Conservation (phyloP, 2,329 filamentous ascomycete genomes). For the Colletotrichum phormii region DNA sequence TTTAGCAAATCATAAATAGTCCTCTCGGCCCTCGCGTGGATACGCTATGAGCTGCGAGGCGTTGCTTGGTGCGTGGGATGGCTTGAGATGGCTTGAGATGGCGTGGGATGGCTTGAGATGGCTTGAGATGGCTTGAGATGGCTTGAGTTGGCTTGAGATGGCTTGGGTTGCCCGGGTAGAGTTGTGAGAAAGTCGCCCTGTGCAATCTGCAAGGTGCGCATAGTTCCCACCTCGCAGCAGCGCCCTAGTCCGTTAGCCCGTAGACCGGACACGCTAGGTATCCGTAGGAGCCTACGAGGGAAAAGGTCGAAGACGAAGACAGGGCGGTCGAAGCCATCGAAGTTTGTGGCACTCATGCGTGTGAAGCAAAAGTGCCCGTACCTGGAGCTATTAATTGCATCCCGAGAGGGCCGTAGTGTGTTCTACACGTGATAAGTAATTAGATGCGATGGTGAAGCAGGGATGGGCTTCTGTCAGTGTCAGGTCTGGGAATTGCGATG, state of each 20-base stretch:
- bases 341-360: neutral
- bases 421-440: neutral
- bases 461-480: conserved; percentile 21
- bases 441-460: conserved; percentile 21
- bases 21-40: neutral
- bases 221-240: conserved; percentile 2
- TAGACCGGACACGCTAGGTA: neutral
- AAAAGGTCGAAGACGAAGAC: neutral
- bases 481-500: conserved; percentile 13
- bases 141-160: too few species aligned
- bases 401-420: neutral
- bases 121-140: too few species aligned
- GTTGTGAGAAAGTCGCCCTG: neutral
- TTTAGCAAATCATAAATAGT: neutral
- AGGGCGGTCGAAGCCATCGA: neutral
- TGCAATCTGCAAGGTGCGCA: conserved; percentile 9
- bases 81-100: neutral
- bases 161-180: conserved; percentile 9
- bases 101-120: too few species aligned
- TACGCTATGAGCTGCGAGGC: conserved; percentile 2
- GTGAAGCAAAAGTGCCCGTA: neutral
- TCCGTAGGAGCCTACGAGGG: neutral
- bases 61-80: neutral
- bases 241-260: neutral
- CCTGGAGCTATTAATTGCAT: conserved; percentile 12